Percentiles rank a stretch among this genome's conserved stretches.
Evolutionary conservation across 2,329 filamentous ascomycete species (phyloP).

Genomic region (Mariannaea elegans): DNA sequence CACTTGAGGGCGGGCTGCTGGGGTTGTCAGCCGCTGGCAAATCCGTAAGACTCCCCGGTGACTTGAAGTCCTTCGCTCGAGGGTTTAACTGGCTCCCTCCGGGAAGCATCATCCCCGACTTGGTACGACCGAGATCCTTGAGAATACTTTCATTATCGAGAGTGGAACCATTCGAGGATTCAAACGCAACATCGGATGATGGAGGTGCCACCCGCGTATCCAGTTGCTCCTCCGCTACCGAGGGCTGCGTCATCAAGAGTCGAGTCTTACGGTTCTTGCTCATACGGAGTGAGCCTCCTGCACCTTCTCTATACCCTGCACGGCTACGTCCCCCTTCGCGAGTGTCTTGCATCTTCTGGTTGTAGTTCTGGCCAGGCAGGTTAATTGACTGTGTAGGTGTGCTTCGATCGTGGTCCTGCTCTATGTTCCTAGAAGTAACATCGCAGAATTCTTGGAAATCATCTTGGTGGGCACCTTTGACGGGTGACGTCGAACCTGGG

Average conservation of each 20-base stretch:
- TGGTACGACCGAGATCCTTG: neutral
- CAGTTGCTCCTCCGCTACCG: constrained; percentile 24
- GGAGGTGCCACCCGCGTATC: constrained; percentile 15
- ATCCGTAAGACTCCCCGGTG: constrained; percentile 24
- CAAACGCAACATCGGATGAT: constrained; percentile 27
- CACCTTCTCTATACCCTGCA: constrained; percentile 38
- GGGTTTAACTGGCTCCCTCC: constrained; percentile 11
- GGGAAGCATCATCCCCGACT: neutral
- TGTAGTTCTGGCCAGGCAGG: neutral
- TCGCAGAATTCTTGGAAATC: constrained; percentile 4
- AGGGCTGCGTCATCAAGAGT: constrained; percentile 24
- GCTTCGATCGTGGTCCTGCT: constrained; percentile 2
- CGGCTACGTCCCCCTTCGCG: constrained; percentile 23
- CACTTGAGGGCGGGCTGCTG: neutral
- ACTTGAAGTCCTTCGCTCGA: constrained; percentile 36
- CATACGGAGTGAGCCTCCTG: constrained; percentile 47
- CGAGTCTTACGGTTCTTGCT: constrained; percentile 42
- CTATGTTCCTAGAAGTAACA: constrained; percentile 27
- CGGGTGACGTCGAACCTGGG: constrained; percentile 8
- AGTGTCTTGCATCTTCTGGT: constrained; percentile 18
- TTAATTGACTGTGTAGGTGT: neutral
- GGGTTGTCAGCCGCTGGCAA: neutral
- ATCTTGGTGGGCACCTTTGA: constrained; percentile 26
- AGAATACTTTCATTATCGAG: neutral
- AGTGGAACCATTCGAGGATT: neutral